phyloP scores from a whole-genome alignment of 2,329 filamentous ascomycete genomes.

The Alternaria brassicicola region DNA sequence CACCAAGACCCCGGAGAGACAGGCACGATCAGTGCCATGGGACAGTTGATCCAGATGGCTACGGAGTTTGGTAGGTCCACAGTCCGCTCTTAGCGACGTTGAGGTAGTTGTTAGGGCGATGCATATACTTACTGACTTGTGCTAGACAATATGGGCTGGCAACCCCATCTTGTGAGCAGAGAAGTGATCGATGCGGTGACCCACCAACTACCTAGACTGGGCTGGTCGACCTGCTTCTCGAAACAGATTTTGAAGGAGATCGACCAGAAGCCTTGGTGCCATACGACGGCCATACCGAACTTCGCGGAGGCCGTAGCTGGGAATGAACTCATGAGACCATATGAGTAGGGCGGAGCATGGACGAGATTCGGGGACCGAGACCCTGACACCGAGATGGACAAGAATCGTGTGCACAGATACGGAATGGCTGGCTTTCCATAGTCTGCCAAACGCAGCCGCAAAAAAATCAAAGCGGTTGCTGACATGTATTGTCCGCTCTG shows the following conservation, averaged over 20 bases:
- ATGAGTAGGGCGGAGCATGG: neutral
- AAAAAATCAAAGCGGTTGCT: no score
- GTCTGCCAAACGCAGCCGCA: no score
- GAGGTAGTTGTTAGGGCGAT: neutral
- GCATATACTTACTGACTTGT: neutral
- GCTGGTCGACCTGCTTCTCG: constrained; percentile 4
- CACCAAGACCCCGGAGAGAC: constrained; percentile 6
- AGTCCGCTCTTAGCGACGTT: no score
- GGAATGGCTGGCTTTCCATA: no score
- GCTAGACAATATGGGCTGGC: constrained; percentile 5
- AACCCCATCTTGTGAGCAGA: neutral
- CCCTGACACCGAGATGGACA: neutral
- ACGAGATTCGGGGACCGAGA: neutral
- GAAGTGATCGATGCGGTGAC: neutral
- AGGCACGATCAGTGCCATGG: neutral
- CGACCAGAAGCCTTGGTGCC: constrained; percentile 1
- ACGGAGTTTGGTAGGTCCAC: constrained; percentile 2
- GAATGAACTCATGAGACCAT: constrained; percentile 1
- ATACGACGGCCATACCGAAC: neutral
- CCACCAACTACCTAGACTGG: neutral
- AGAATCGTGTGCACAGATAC: neutral
- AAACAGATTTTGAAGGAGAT: neutral
- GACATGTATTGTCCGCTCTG: no score
- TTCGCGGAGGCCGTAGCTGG: neutral
- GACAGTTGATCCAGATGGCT: constrained; percentile 2